Base-by-base conservation (phyloP, 441 rosid species). In the Melastoma candidum region DNA sequence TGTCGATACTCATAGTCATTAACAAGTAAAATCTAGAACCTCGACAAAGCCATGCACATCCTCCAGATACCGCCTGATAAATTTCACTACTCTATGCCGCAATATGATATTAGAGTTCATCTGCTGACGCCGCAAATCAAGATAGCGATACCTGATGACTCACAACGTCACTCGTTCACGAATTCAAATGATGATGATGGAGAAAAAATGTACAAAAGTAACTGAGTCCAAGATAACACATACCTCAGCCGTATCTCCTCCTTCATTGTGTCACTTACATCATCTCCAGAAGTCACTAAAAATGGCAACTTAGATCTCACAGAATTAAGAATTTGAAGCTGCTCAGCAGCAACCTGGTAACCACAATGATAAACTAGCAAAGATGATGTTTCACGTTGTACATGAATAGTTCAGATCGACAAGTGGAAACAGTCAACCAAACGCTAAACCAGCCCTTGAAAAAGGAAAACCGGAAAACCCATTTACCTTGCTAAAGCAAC, bases 231-330 rank as follows among this genome's bases (percentile, higher is more conserved):
- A 36, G 6, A 24, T 47, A 10, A 11, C 56, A 51, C 12, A 17
- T 60, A 88, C 98, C 98, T 93, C 76, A 93, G 63, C 60, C 92
- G 95, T 47, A 86, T 81, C 64, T 93, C 98, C 70, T 88, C 95
- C 69, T 81, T 88, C 12, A 73, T 70, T 26, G 75, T 72, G 73
- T 86, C 97, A 53, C 76, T 88, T 6, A 74, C 87, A 70, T 82
- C 95, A 54, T 93, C 95, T 27, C 81, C 63, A 26, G 88, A 75
- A 52, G 97, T 93, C 61, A 93, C 86, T 58, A 82, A 67, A 64
- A 93, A 84, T 0, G 98, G 98, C 57, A 88, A 79, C 77, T 88
- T 93, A 49, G 86, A 54, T 70, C 72, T 84, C 57, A 93, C 98
- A 47, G 72, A 71, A 76, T 88, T 93, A 68, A 93, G 71, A 48